Conservation (phyloP, 2,329 filamentous ascomycete genomes). For the Lachnellula subtilissima region DNA sequence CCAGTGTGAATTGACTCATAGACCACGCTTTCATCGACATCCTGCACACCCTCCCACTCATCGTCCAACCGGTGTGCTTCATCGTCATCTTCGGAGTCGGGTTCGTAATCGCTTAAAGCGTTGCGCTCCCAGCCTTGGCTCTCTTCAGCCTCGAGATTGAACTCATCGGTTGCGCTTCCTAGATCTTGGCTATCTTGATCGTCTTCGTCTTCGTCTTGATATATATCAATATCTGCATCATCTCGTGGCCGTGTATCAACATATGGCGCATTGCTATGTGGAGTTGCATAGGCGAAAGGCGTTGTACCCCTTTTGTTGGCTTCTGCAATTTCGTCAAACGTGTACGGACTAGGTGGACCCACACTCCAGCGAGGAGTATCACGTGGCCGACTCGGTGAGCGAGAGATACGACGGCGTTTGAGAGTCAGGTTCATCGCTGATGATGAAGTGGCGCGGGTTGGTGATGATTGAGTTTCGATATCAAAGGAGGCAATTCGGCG, state of each 20-base stretch:
- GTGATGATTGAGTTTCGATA: slow-evolving; percentile 24
- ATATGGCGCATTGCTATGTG: slow-evolving; percentile 58
- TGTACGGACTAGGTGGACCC: slow-evolving; percentile 27
- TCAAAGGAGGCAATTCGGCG: slow-evolving; percentile 44
- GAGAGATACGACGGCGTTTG: slow-evolving; percentile 39
- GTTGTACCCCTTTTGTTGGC: slow-evolving; percentile 43
- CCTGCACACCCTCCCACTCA: slow-evolving; percentile 28
- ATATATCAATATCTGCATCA: slow-evolving; percentile 11
- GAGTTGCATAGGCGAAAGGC: slow-evolving; percentile 68
- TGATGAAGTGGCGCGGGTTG: slow-evolving; percentile 6
- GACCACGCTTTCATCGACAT: slow-evolving; percentile 25
- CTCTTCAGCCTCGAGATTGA: slow-evolving; percentile 22
- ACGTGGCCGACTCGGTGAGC: slow-evolving; percentile 50
- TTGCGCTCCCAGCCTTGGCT: slow-evolving; percentile 24
- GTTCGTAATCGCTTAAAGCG: slow-evolving; percentile 19
- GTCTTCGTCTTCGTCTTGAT: slow-evolving; percentile 13
- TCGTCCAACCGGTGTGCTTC: slow-evolving; percentile 14
- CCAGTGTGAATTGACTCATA: background rate
- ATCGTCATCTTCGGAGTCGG: slow-evolving; percentile 1
- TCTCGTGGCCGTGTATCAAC: slow-evolving; percentile 15
- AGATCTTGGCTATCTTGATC: slow-evolving; percentile 16
- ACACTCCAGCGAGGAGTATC: slow-evolving; percentile 53
- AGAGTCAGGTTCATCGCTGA: slow-evolving; percentile 3
- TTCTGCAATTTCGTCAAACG: slow-evolving; percentile 21
- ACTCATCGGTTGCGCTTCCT: slow-evolving; percentile 25